Conservation (phyloP, 305 asterid genomes). For the Fraxinus sp. region DNA sequence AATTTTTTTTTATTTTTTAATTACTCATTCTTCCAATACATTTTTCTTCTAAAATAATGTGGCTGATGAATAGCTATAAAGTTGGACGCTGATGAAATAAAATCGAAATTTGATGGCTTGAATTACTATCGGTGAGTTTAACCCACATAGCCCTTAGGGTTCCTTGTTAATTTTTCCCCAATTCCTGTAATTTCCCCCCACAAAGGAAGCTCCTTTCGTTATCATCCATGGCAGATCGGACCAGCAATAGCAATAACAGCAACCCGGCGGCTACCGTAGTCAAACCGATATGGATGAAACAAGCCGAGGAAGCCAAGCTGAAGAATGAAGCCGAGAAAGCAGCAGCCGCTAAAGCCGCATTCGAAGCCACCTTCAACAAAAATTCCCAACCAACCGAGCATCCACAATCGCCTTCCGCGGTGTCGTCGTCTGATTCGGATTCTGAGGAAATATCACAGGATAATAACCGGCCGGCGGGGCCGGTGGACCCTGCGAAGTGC, state of each 20-base stretch:
- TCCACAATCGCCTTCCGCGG: constrained; percentile 42
- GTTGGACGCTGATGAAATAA: no score
- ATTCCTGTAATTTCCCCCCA: not conserved
- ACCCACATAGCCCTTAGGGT: not conserved
- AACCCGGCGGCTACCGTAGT: constrained; percentile 35
- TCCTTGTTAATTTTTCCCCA: not conserved
- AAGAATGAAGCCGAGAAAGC: constrained; percentile 93
- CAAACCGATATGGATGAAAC: constrained; percentile 93
- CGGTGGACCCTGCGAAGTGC: constrained; percentile 81
- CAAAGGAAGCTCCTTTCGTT: not conserved
- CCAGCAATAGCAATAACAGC: constrained; percentile 28
- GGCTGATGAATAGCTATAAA: no score
- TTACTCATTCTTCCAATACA: no score
- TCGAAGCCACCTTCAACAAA: constrained; percentile 89
- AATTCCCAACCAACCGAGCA: constrained; percentile 30
- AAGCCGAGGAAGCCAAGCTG: constrained; percentile 95
- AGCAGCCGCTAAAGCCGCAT: constrained; percentile 98
- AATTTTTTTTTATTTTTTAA: no score
- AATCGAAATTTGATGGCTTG: no score
- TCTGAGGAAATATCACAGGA: constrained; percentile 57
- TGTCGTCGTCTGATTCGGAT: constrained; percentile 41
- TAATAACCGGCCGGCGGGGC: constrained; percentile 58
- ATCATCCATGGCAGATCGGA: constrained; percentile 65
- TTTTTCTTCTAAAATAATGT: no score
- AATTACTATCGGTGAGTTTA: no score